A percentile compares a stretch with the other conserved stretches of the same genome.
These are phyloP conservation scores for Sphagnurus paluster DNA, from an alignment of 1,284 basidiomycete species.

Conservation along the genomic window DNA sequence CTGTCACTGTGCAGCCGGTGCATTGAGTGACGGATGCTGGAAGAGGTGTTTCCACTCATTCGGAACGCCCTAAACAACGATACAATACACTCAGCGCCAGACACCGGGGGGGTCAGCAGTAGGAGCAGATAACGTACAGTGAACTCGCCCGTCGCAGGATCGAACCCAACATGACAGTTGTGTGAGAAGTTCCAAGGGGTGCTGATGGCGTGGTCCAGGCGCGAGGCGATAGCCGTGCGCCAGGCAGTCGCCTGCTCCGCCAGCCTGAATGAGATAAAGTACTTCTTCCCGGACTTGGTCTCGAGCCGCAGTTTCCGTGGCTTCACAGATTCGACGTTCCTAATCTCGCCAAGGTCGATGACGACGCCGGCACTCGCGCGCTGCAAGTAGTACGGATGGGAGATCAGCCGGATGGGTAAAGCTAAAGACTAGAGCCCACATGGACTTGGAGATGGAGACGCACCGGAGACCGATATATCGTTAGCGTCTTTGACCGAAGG, in stretches of 20 bases:
- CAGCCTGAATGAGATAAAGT: slow-evolving; percentile 31
- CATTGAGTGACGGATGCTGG: slow-evolving; percentile 3
- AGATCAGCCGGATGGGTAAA: not conserved
- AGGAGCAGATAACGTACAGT: slow-evolving; percentile 21
- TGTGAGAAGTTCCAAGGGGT: slow-evolving; percentile 35
- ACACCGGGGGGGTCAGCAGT: not conserved
- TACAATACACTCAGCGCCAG: not conserved
- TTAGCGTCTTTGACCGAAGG: slow-evolving; percentile 18
- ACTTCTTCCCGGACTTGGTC: slow-evolving; percentile 28
- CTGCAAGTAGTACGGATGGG: not conserved
- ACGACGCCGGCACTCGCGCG: slow-evolving; percentile 6
- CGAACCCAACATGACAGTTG: slow-evolving; percentile 31
- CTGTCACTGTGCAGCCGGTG: slow-evolving; percentile 1
- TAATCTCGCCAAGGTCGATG: slow-evolving; percentile 32
- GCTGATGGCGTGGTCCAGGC: slow-evolving; percentile 18
- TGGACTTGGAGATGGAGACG: not conserved
- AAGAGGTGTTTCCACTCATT: slow-evolving; percentile 22
- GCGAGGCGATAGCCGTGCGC: slow-evolving; percentile 28
- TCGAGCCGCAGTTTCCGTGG: slow-evolving; percentile 31
- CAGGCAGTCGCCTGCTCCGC: slow-evolving; percentile 29
- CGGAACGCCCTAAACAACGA: slow-evolving; percentile 20
- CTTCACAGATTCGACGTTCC: slow-evolving; percentile 32
- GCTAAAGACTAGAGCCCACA: too few species aligned
- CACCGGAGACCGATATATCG: slow-evolving; percentile 20
- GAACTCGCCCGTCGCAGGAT: slow-evolving; percentile 27